A percentile compares a stretch with the other conserved stretches of the same genome.
These are phyloP conservation scores for Lycium barbarum DNA, from an alignment of 257 asterid genomes.

Conservation along the genomic window DNA sequence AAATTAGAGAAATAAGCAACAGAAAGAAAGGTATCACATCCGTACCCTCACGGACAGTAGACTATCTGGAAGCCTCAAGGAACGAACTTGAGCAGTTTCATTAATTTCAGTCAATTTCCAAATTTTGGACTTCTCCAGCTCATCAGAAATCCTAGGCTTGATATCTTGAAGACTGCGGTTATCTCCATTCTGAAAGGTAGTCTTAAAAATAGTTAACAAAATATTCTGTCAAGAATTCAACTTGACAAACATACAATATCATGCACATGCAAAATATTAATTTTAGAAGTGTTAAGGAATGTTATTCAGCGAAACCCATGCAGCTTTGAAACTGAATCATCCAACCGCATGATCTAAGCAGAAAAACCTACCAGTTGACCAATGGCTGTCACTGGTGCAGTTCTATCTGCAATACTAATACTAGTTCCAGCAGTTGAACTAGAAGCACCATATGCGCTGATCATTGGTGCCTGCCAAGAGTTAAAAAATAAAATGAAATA, in stretches of 20 bases:
- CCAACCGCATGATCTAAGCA: constrained; percentile 11
- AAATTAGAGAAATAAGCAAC: neutral
- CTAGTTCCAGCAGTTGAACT: constrained; percentile 53
- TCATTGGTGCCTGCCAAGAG: constrained; percentile 27
- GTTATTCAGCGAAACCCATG: neutral
- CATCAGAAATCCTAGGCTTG: constrained; percentile 56
- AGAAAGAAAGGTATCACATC: neutral
- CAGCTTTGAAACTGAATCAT: neutral
- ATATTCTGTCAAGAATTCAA: neutral
- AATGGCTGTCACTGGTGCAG: constrained; percentile 42
- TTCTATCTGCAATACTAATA: constrained; percentile 44
- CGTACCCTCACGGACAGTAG: constrained; percentile 57
- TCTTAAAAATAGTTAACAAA: neutral
- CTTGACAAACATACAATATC: neutral
- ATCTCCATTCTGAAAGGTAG: constrained; percentile 51
- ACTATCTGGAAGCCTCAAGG: constrained; percentile 65
- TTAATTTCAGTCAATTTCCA: constrained; percentile 64
- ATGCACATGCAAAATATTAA: neutral
- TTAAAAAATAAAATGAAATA: neutral
- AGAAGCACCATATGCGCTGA: constrained; percentile 52
- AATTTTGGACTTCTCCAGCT: constrained; percentile 56
- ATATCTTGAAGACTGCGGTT: constrained; percentile 48
- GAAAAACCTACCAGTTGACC: constrained; percentile 48
- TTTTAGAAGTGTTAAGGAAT: neutral
- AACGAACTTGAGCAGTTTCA: constrained; percentile 60